Evolutionary conservation across 2,329 filamentous ascomycete species (phyloP).

Genomic region (Dactylellina leptospora): DNA sequence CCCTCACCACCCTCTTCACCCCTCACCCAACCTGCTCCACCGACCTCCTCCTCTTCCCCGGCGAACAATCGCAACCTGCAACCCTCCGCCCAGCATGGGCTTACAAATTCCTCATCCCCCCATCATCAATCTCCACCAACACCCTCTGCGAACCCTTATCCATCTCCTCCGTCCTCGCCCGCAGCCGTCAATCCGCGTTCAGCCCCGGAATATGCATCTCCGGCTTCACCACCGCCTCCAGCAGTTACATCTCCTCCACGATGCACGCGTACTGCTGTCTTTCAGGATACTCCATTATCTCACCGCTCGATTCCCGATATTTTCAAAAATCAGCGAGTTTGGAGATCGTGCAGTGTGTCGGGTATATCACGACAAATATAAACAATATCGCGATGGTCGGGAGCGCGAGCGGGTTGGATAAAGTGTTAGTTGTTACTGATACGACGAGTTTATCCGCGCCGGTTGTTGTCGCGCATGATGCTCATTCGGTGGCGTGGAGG

Average conservation of each 20-base stretch:
- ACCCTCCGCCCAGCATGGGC: slow-evolving; percentile 19
- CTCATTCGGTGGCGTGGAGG: slow-evolving; percentile 12
- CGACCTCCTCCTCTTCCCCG: slow-evolving; percentile 5
- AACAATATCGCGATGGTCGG: neutral
- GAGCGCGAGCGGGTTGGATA: neutral
- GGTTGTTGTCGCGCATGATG: slow-evolving; percentile 18
- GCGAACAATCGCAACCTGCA: neutral
- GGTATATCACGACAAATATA: slow-evolving; percentile 11
- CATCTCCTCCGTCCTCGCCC: slow-evolving; percentile 2
- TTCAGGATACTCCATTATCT: neutral
- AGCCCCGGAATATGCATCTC: slow-evolving; percentile 17
- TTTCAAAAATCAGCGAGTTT: slow-evolving; percentile 4
- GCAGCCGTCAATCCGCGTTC: slow-evolving; percentile 20
- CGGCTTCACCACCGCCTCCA: slow-evolving; percentile 13
- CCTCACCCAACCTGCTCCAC: slow-evolving; percentile 14
- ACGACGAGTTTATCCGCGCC: slow-evolving; percentile 12
- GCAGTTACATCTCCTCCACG: slow-evolving; percentile 1
- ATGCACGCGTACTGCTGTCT: slow-evolving; percentile 28
- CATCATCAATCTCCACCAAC: slow-evolving; percentile 11
- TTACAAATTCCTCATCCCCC: slow-evolving; percentile 6
- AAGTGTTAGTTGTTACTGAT: neutral
- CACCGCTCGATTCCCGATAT: slow-evolving; percentile 5
- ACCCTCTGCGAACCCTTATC: slow-evolving; percentile 9
- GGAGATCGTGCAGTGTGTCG: slow-evolving; percentile 13
- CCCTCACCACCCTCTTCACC: slow-evolving; percentile 18